Conservation (phyloP, 345 rosid genomes). For the Eucalyptus pumila region DNA sequence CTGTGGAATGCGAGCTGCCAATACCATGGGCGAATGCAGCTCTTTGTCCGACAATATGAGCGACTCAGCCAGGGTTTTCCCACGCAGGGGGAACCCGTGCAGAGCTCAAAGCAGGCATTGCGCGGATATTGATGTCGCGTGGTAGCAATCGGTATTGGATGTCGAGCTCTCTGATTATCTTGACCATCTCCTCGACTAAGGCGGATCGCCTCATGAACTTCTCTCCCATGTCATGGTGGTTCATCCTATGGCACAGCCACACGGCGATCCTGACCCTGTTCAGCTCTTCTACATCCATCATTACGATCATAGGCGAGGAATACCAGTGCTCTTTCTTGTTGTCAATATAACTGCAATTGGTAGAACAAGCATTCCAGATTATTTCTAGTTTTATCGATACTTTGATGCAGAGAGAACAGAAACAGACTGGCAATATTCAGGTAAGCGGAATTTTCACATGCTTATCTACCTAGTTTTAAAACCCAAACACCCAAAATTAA, state of each 20-base stretch:
- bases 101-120: slow-evolving; percentile 27
- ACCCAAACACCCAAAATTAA: not conserved
- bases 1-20: not conserved
- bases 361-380: not conserved
- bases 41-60: not conserved
- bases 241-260: slow-evolving; percentile 65
- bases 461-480: not conserved
- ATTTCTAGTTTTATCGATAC: not conserved
- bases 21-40: not conserved
- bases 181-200: slow-evolving; percentile 64
- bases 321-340: slow-evolving; percentile 74
- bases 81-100: slow-evolving; percentile 18
- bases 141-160: slow-evolving; percentile 62
- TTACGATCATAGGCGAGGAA: slow-evolving; percentile 39
- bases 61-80: not conserved
- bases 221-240: slow-evolving; percentile 78
- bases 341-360: slow-evolving; percentile 36
- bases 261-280: slow-evolving; percentile 48
- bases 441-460: not conserved
- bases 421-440: not conserved
- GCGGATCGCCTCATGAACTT: slow-evolving; percentile 44
- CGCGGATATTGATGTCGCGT: slow-evolving; percentile 40
- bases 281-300: slow-evolving; percentile 48
- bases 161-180: slow-evolving; percentile 58
- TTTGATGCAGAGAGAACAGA: not conserved